These are phyloP conservation scores for Pleodorina starrii DNA, from an alignment of 139 green algal genomes.

Conservation along the genomic window DNA sequence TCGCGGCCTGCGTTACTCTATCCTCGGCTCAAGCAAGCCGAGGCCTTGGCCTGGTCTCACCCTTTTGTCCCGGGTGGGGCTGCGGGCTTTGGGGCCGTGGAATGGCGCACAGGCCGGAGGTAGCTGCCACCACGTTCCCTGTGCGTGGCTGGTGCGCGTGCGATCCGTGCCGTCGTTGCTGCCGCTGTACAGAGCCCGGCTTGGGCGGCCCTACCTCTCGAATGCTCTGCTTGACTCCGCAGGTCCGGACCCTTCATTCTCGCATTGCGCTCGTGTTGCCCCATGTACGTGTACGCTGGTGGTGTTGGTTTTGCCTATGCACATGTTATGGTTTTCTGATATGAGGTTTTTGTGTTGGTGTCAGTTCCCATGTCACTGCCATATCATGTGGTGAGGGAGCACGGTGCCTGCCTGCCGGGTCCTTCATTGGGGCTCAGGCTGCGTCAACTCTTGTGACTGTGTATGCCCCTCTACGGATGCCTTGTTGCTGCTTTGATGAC, in stretches of 20 bases:
- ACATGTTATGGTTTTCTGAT: neutral
- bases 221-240: constrained; percentile 19
- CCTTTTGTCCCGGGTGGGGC: constrained; percentile 21
- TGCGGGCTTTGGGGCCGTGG: constrained; percentile 30
- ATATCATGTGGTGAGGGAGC: neutral
- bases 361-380: constrained; percentile 9
- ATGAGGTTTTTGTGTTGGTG: constrained; percentile 24
- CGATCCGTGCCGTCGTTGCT: neutral
- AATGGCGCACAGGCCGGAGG: constrained; percentile 9
- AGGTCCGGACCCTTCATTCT: constrained; percentile 38
- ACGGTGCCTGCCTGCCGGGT: constrained; percentile 13
- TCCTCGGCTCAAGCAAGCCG: constrained; percentile 6
- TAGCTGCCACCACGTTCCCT: neutral
- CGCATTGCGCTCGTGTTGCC: constrained; percentile 30
- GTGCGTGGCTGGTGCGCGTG: constrained; percentile 1
- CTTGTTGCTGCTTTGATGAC: constrained; percentile 7
- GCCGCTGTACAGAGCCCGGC: constrained; percentile 29
- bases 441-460: constrained; percentile 16
- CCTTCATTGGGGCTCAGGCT: constrained; percentile 3
- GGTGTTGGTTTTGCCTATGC: constrained; percentile 18
- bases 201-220: constrained; percentile 33
- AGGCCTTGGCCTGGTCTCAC: neutral
- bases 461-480: neutral
- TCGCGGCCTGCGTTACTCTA: neutral
- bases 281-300: constrained; percentile 35